Percentiles rank a stretch among this genome's conserved stretches.
These are phyloP conservation scores for Multifurca ochricompacta DNA, from an alignment of 768 basidiomycete species.

Conservation along the genomic window DNA sequence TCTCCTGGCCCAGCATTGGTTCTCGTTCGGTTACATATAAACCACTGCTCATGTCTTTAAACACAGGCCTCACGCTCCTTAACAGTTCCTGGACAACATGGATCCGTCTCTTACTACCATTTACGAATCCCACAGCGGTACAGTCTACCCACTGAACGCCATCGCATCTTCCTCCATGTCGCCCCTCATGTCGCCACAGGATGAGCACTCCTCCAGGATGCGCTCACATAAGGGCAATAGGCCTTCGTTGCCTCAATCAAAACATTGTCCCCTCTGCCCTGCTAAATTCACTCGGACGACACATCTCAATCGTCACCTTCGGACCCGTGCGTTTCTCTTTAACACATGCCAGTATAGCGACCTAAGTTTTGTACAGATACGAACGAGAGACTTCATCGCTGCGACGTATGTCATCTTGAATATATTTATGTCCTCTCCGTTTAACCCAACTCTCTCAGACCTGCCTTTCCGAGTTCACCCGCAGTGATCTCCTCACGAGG, in stretches of 20 bases:
- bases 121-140: slow-evolving; percentile 4
- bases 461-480: slow-evolving; percentile 58
- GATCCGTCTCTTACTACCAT: slow-evolving; percentile 6
- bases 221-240: slow-evolving; percentile 47
- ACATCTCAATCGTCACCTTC: slow-evolving; percentile 57
- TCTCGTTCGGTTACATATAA: slow-evolving; percentile 13
- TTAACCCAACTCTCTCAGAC: slow-evolving; percentile 31
- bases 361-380: slow-evolving; percentile 37
- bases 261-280: slow-evolving; percentile 53
- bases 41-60: background rate
- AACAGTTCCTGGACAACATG: background rate
- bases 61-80: background rate
- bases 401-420: slow-evolving; percentile 36
- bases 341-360: background rate
- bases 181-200: slow-evolving; percentile 8
- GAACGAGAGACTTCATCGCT: slow-evolving; percentile 55
- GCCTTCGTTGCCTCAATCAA: slow-evolving; percentile 56
- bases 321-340: slow-evolving; percentile 42
- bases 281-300: slow-evolving; percentile 63
- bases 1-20: background rate
- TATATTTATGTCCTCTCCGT: background rate
- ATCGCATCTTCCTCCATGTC: slow-evolving; percentile 16
- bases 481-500: slow-evolving; percentile 57
- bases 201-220: slow-evolving; percentile 36
- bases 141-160: slow-evolving; percentile 10